These are phyloP conservation scores for Guadua angustifolia DNA, from an alignment of 176 grass and related monocot genomes.

Conservation along the genomic window DNA sequence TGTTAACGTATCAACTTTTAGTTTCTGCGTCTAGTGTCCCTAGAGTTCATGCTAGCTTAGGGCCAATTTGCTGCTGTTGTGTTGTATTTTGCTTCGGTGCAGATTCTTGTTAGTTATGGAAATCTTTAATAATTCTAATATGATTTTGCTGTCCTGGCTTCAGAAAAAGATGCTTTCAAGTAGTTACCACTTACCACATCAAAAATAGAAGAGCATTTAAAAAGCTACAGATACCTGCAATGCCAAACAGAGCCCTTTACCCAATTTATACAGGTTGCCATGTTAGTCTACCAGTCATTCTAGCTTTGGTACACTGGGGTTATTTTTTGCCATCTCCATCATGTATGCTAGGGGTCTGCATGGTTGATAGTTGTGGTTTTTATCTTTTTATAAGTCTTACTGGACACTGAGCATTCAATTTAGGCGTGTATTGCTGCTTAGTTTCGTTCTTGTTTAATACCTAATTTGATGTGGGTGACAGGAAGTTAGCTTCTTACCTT, in stretches of 20 bases:
- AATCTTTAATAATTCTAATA: not conserved
- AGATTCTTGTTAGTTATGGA: not conserved
- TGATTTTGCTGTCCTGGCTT: not conserved
- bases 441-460: conserved; percentile 1
- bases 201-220: not conserved
- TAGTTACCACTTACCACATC: not conserved
- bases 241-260: not conserved
- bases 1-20: not conserved
- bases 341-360: not conserved
- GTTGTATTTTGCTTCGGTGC: not conserved
- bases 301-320: not conserved
- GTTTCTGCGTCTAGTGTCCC: not conserved
- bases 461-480: not conserved
- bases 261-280: not conserved
- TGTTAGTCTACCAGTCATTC: conserved; percentile 10
- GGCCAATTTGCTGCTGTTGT: not conserved
- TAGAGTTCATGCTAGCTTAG: not conserved
- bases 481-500: conserved; percentile 9
- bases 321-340: conserved; percentile 1
- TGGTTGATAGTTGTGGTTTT: conserved; percentile 8
- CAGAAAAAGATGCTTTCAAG: not conserved
- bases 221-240: not conserved
- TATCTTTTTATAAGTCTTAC: not conserved
- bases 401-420: conserved; percentile 8
- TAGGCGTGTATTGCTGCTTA: conserved; percentile 13